Percentiles rank a stretch among this genome's conserved stretches.
Evolutionary conservation across 1,139 yeast genomes (phyloP).

Genomic region (Debaryomyces singareniensis): DNA sequence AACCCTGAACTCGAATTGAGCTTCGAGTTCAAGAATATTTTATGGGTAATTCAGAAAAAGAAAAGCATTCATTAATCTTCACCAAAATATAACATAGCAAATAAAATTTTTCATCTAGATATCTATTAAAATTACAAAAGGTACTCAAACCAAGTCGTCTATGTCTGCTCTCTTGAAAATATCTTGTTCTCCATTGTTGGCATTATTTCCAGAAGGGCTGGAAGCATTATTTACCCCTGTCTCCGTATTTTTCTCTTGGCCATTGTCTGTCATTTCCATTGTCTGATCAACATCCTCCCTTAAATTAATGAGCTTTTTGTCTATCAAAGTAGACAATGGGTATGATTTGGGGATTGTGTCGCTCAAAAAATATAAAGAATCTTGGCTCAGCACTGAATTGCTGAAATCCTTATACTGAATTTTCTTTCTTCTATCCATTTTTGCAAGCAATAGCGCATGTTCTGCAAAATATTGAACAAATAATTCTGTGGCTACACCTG

Average conservation of each 20-base stretch:
- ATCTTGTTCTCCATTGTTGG: not conserved
- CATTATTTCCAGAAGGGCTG: not conserved
- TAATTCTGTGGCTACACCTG: slow-evolving; percentile 83
- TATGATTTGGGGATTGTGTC: slow-evolving; percentile 65
- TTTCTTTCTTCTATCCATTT: slow-evolving; percentile 64
- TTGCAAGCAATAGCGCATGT: slow-evolving; percentile 68
- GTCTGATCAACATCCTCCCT: not conserved
- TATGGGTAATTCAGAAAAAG: slow-evolving; percentile 22
- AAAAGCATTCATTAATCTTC: too few relatives aligned
- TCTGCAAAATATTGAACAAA: slow-evolving; percentile 77
- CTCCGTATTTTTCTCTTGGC: not conserved
- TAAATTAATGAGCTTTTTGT: not conserved
- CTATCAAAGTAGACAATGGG: slow-evolving; percentile 22
- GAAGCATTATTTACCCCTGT: too few relatives aligned
- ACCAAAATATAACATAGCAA: too few relatives aligned
- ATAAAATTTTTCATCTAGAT: too few relatives aligned
- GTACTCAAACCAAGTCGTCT: not conserved
- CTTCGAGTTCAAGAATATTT: slow-evolving; percentile 22
- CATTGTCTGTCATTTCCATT: not conserved
- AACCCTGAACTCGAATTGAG: slow-evolving; percentile 14
- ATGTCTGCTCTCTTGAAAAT: slow-evolving; percentile 1
- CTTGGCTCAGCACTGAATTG: slow-evolving; percentile 60
- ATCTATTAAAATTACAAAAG: too few relatives aligned
- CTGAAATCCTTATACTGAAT: slow-evolving; percentile 72
- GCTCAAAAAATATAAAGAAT: slow-evolving; percentile 59